These are phyloP conservation scores for Eucalyptus pauciflora DNA, from an alignment of 345 rosid genomes.

Conservation along the genomic window DNA sequence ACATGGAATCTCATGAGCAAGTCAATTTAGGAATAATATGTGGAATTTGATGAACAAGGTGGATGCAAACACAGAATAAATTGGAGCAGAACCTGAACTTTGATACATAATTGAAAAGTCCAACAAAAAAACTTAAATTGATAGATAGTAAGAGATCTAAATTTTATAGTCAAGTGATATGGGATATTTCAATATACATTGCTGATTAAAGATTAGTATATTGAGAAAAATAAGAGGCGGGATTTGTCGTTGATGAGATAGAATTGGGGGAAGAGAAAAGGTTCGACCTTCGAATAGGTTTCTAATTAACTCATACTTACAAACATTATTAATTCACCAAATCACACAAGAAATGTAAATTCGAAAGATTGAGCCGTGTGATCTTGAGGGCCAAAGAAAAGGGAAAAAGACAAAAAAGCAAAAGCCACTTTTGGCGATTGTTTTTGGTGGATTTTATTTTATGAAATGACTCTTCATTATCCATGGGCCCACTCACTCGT, in stretches of 20 bases:
- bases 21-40: not conserved
- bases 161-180: not conserved
- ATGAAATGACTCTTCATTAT: not conserved
- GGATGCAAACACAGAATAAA: not conserved
- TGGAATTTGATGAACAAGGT: not conserved
- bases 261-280: not conserved
- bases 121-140: not conserved
- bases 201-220: not conserved
- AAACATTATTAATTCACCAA: not conserved
- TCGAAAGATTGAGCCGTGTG: not conserved
- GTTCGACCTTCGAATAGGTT: not conserved
- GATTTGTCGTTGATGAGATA: not conserved
- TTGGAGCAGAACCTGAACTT: not conserved
- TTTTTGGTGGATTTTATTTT: not conserved
- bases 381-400: not conserved
- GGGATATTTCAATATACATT: not conserved
- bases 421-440: not conserved
- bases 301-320: not conserved
- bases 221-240: not conserved
- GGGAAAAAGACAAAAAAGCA: not conserved
- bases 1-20: not conserved
- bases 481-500: not conserved
- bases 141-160: not conserved
- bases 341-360: not conserved
- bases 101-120: not conserved